phyloP scores from a whole-genome alignment of 2,329 filamentous ascomycete genomes.

The Colletotrichum acutatum region DNA sequence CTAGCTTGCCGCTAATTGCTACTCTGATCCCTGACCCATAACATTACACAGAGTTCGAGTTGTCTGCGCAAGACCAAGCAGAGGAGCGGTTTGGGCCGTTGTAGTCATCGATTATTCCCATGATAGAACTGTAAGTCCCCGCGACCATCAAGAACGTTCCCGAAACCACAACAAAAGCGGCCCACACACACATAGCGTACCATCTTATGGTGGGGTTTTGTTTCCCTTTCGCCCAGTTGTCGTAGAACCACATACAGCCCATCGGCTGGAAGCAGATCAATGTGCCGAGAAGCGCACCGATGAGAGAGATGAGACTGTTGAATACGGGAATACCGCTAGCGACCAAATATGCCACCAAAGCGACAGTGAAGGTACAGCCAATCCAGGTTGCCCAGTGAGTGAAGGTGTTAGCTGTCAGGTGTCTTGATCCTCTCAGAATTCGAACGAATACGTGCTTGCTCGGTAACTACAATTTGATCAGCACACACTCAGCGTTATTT shows the following conservation, averaged over 20 bases:
- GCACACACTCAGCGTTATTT: rapidly evolving
- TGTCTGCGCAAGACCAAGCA: conserved; percentile 35
- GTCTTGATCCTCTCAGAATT: conserved; percentile 42
- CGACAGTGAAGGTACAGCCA: conserved; percentile 37
- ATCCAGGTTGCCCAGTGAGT: conserved; percentile 46
- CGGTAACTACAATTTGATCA: conserved; percentile 21
- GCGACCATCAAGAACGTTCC: conserved; percentile 22
- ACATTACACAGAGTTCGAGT: conserved; percentile 21
- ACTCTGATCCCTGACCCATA: not conserved
- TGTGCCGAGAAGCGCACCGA: conserved; percentile 44
- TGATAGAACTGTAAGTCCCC: conserved; percentile 32
- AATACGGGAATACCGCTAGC: conserved; percentile 41
- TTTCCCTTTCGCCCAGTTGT: conserved; percentile 40
- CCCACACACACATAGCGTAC: conserved; percentile 34
- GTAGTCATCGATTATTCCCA: conserved; percentile 27
- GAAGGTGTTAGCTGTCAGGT: conserved; percentile 41
- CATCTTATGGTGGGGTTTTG: conserved; percentile 17
- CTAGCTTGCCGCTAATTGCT: no score
- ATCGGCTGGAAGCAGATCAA: conserved; percentile 45
- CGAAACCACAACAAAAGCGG: conserved; percentile 37
- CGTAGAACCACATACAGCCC: conserved; percentile 44
- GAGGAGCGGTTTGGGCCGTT: conserved; percentile 4
- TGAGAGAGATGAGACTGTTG: conserved; percentile 41
- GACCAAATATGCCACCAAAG: conserved; percentile 39
- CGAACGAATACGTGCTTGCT: conserved; percentile 46